Evolutionary conservation across 352 stramenopile species (phyloP), one percentile per base, ranked within the genome.

Genomic region (Phytophthora fragariaefolia): DNA sequence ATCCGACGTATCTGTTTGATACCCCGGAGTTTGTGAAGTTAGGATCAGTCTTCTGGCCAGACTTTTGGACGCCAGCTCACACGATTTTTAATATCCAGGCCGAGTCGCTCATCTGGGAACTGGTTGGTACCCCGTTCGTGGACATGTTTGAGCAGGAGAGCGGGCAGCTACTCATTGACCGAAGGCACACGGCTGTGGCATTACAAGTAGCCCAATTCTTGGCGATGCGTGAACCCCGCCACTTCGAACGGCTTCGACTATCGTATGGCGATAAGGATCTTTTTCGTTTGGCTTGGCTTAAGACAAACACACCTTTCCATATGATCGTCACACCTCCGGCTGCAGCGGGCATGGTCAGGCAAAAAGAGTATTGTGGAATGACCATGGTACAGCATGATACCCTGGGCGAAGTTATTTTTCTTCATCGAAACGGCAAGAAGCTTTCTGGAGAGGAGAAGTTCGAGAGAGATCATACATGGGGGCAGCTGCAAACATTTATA

Each of bases 111-210:
- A 52, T 94, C 23, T 94, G 86, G 85, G 57, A 83, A 17, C 32
- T 91, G 46, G 69, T 93, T n/a, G 83, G 87, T 38, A 90, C 90
- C 53, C 78, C 81, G 23, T 94, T 91, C 63, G 73, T 86, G 38
- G 81, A 94, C 59, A 94, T 94, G 86, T 92, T 89, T 59, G 86
- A 94, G 65, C 84, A 92, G 57, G 86, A 94, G 43, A 89, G 77
- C n/a, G 86, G 84, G 0, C 86, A 94, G 38, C 50, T 93, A 15
- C 54, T 94, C 4, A 74, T 94, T 28, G 79, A 94, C 50, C 70
- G 76, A 46, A 51, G 55, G 17, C 73, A 58, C 2, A 46, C 51
- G 3, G 45, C 45, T 1, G 52, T 73, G 17, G 65, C 65, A 17
- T 17, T 69, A 4, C 59, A 73, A 12, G 59, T 69, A 1, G 34